Evolutionary conservation across 129 eudicot species (phyloP).

Genomic region (Saussurea involucrata): DNA sequence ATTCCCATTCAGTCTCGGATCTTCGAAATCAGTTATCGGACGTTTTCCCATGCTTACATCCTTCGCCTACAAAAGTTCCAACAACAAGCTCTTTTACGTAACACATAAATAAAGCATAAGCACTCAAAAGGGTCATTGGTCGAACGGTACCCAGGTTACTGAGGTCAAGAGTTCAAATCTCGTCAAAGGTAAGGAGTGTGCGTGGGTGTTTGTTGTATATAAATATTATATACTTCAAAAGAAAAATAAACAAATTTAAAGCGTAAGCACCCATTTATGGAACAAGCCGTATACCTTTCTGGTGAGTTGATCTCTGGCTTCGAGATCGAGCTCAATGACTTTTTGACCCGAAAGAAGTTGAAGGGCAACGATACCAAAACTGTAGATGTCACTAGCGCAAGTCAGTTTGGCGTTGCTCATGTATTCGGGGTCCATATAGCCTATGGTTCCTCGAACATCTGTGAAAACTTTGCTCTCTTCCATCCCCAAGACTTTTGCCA

Average conservation of each 20-base stretch:
- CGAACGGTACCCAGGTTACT: not conserved
- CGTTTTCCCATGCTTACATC: conserved; percentile 72
- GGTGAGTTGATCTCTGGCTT: conserved; percentile 69
- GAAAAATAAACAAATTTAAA: not conserved
- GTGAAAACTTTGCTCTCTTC: conserved; percentile 83
- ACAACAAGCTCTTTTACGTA: not conserved
- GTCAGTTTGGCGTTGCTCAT: conserved; percentile 87
- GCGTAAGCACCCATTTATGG: not conserved
- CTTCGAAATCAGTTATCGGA: conserved; percentile 62
- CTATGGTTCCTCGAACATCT: conserved; percentile 79
- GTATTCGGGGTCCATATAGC: conserved; percentile 88
- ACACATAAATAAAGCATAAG: not conserved
- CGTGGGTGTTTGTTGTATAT: not conserved
- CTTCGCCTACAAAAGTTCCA: conserved; percentile 51
- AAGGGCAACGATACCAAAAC: conserved; percentile 77
- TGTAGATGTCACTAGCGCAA: conserved; percentile 76
- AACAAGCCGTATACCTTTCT: conserved; percentile 46
- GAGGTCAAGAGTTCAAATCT: not conserved
- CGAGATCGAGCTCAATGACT: conserved; percentile 75
- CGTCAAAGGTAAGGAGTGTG: not conserved
- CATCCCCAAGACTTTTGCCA: conserved; percentile 70
- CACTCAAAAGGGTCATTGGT: not conserved
- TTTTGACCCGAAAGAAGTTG: conserved; percentile 77
- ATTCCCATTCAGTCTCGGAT: conserved; percentile 52
- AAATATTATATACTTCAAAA: not conserved